These are phyloP conservation scores for Hysterium pulicare DNA, from an alignment of 2,329 filamentous ascomycete genomes.

Conservation along the genomic window DNA sequence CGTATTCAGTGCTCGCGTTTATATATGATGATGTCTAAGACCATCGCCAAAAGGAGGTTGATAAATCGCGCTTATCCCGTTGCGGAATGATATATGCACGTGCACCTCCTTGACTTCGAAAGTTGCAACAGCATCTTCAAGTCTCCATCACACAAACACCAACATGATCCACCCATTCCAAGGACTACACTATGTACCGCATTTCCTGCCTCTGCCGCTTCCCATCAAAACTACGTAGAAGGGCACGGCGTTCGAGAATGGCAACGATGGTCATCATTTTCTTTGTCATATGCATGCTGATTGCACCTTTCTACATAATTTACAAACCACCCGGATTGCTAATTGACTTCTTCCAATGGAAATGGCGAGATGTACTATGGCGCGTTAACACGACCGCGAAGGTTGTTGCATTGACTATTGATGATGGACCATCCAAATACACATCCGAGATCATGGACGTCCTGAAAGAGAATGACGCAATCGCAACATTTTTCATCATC, in stretches of 20 bases:
- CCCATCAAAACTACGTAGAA: conserved; percentile 30
- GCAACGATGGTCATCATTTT: conserved; percentile 35
- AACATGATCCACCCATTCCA: too few species aligned
- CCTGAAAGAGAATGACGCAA: conserved; percentile 62
- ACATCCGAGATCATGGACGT: conserved; percentile 68
- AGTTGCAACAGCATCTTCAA: too few species aligned
- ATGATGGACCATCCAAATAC: conserved; percentile 75
- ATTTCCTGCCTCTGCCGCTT: conserved; percentile 31
- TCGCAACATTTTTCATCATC: conserved; percentile 86
- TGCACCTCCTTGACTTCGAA: too few species aligned
- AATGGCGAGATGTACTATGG: conserved; percentile 78
- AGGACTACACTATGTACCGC: conserved; percentile 24
- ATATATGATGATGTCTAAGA: too few species aligned
- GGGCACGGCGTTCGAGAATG: conserved; percentile 36
- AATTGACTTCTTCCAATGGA: conserved; percentile 66
- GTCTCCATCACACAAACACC: too few species aligned
- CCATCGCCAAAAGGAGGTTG: too few species aligned
- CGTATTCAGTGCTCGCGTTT: too few species aligned
- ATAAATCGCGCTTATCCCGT: too few species aligned
- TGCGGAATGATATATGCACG: too few species aligned
- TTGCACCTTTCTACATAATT: conserved; percentile 57
- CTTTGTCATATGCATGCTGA: conserved; percentile 22
- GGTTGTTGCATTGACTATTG: conserved; percentile 78
- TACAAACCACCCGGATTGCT: conserved; percentile 77
- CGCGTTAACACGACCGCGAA: conserved; percentile 59